A percentile compares a stretch with the other conserved stretches of the same genome.
Conservation (phyloP, 2,329 filamentous ascomycete genomes). For the Scedosporium dehoogii region DNA sequence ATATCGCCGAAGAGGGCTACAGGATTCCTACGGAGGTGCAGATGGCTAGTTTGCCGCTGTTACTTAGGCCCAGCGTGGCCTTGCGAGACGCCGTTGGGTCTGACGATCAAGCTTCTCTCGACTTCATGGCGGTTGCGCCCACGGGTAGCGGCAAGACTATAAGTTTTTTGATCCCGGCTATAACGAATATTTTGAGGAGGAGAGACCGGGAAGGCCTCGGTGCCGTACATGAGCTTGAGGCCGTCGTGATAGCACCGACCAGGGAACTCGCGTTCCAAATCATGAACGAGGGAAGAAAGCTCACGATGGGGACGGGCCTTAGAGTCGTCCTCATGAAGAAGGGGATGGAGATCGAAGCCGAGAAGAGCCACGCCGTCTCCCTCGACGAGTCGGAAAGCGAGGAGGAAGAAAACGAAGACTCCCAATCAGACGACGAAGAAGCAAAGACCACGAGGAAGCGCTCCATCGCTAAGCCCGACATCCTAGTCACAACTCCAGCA, state of each 20-base stretch:
- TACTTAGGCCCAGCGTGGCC: constrained; percentile 50
- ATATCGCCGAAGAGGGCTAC: constrained; percentile 78
- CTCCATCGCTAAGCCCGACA: constrained; percentile 22
- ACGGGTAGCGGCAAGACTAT: constrained; percentile 96
- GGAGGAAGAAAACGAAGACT: constrained; percentile 13
- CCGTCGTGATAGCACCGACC: constrained; percentile 67
- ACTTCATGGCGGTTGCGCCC: constrained; percentile 82
- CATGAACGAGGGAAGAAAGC: constrained; percentile 75
- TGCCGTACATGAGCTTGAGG: constrained; percentile 42
- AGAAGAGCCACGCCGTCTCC: constrained; percentile 24
- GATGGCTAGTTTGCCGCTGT: constrained; percentile 70
- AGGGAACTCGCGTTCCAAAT: constrained; percentile 73
- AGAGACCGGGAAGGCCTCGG: constrained; percentile 30
- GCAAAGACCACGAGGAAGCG: constrained; percentile 10
- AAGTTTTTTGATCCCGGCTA: constrained; percentile 79
- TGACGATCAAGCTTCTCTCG: constrained; percentile 31
- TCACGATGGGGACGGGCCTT: constrained; percentile 65
- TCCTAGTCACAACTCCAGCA: constrained; percentile 36
- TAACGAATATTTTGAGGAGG: constrained; percentile 61
- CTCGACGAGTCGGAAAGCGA: constrained; percentile 21
- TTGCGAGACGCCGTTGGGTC: constrained; percentile 22
- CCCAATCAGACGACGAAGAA: constrained; percentile 24
- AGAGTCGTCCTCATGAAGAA: constrained; percentile 77
- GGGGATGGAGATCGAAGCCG: constrained; percentile 59
- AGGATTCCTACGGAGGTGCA: constrained; percentile 88